phyloP scores from a whole-genome alignment of 225 moss, liverwort and hornwort species.

The Pseudoscleropodium purum region DNA sequence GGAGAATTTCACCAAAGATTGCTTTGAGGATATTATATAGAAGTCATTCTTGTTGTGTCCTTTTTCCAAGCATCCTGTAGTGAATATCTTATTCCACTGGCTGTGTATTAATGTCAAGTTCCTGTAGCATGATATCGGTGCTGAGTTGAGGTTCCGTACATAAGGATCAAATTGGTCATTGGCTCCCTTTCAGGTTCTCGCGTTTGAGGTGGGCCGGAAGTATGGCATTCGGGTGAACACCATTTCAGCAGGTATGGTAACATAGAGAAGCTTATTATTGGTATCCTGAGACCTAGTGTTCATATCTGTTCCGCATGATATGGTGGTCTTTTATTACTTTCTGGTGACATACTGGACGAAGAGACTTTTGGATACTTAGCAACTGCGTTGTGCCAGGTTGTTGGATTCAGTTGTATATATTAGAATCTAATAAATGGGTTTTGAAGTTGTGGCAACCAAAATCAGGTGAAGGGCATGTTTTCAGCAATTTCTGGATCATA shows the following conservation, averaged over 20 bases:
- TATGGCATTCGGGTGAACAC: slow-evolving; percentile 86
- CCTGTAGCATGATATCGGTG: neutral
- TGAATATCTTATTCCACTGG: neutral
- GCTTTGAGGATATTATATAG: neutral
- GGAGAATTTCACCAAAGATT: neutral
- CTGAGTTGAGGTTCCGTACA: neutral
- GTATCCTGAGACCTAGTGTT: neutral
- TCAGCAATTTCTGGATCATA: neutral
- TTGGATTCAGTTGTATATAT: neutral
- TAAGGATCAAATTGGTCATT: neutral
- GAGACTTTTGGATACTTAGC: neutral
- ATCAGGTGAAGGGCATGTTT: neutral
- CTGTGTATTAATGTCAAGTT: neutral
- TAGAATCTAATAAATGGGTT: neutral
- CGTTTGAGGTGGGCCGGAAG: slow-evolving; percentile 92
- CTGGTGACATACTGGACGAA: neutral
- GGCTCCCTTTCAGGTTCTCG: slow-evolving; percentile 50
- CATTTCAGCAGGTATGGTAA: slow-evolving; percentile 68
- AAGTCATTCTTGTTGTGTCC: neutral
- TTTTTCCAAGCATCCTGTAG: neutral
- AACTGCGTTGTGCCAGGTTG: neutral
- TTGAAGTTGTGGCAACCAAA: neutral
- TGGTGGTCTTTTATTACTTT: neutral
- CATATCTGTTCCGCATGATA: neutral
- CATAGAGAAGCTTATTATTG: neutral